A percentile compares a stretch with the other conserved stretches of the same genome.
Evolutionary conservation across 441 rosid species (phyloP).

Genomic region (Theobroma grandiflorum): DNA sequence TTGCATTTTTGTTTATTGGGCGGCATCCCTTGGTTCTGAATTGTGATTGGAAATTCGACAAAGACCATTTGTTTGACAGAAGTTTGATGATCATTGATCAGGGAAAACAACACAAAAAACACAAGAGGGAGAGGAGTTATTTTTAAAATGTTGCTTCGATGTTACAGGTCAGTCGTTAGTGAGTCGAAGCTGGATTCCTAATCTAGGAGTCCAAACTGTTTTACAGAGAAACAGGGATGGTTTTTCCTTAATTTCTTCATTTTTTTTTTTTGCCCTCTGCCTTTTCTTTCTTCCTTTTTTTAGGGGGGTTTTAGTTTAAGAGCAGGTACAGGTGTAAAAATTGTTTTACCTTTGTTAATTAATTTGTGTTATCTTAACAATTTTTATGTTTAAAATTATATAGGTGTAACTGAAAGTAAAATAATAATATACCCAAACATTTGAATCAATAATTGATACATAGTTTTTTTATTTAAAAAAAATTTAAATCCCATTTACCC

Average conservation of each 20-base stretch:
- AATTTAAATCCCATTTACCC: too few species aligned
- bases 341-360: too few species aligned
- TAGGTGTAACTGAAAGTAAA: too few species aligned
- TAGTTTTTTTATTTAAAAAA: too few species aligned
- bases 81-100: background rate
- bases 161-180: background rate
- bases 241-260: background rate
- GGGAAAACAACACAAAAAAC: background rate
- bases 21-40: background rate
- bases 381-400: too few species aligned
- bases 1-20: background rate
- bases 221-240: background rate
- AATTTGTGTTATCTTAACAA: too few species aligned
- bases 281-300: too few species aligned
- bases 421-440: too few species aligned
- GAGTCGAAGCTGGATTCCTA: background rate
- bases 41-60: background rate
- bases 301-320: too few species aligned
- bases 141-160: background rate
- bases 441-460: too few species aligned
- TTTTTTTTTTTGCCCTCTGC: background rate
- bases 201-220: constrained; percentile 13
- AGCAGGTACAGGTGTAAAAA: too few species aligned
- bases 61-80: background rate
- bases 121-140: background rate